Conservation (phyloP, 192 early-diverging fungal genomes). For the Coemansia sp. region DNA sequence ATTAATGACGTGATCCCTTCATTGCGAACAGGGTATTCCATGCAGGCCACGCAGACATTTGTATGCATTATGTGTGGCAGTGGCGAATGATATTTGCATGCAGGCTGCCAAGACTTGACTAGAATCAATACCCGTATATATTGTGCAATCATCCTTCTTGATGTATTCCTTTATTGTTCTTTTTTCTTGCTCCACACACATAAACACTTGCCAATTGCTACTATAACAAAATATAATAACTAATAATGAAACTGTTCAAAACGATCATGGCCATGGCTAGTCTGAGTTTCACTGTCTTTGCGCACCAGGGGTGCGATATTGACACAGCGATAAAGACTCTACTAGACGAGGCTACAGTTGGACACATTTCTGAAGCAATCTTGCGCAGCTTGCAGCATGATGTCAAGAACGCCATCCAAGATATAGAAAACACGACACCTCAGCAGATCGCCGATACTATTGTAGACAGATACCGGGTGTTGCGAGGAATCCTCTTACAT, state of each 20-base stretch:
- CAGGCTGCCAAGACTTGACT: neutral
- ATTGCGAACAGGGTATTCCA: neutral
- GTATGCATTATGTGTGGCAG: neutral
- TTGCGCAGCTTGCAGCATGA: conserved; percentile 23
- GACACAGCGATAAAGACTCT: conserved; percentile 29
- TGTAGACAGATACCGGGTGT: conserved; percentile 25
- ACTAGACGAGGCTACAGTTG: conserved; percentile 15
- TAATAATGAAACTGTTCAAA: conserved; percentile 11
- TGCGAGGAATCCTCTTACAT: conserved; percentile 20
- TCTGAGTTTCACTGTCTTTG: conserved; percentile 1
- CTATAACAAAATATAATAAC: neutral
- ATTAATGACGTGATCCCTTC: neutral
- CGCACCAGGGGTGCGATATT: conserved; percentile 31
- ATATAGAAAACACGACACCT: conserved; percentile 11
- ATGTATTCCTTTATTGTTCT: neutral
- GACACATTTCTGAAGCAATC: conserved; percentile 29
- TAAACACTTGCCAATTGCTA: neutral
- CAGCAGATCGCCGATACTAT: conserved; percentile 21
- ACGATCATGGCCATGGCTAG: neutral
- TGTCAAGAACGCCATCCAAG: conserved; percentile 9
- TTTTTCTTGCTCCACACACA: neutral
- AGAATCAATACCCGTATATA: neutral
- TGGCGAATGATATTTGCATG: neutral
- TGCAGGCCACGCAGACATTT: neutral
- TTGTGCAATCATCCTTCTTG: neutral